Conservation (phyloP, 2,329 filamentous ascomycete genomes). For the Venturiaceae sp. region DNA sequence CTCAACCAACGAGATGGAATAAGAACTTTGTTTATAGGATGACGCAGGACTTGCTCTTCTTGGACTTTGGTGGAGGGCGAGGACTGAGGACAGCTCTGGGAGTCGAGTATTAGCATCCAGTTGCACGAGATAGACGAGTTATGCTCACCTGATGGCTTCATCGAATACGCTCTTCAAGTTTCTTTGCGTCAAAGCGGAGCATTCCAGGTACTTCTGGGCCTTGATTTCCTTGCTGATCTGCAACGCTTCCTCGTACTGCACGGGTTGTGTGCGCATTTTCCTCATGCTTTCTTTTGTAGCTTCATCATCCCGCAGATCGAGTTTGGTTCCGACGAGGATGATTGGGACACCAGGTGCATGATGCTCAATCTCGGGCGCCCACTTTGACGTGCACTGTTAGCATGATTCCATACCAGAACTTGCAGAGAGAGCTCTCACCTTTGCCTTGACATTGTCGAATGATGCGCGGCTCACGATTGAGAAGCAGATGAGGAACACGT, state of each 20-base stretch:
- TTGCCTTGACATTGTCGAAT: slow-evolving; percentile 98
- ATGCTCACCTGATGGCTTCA: slow-evolving; percentile 82
- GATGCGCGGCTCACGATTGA: slow-evolving; percentile 96
- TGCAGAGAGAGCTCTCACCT: slow-evolving; percentile 46
- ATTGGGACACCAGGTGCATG: slow-evolving; percentile 93
- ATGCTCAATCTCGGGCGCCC: slow-evolving; percentile 95
- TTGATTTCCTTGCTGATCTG: slow-evolving; percentile 86
- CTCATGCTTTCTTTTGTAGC: slow-evolving; percentile 72
- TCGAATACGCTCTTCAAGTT: slow-evolving; percentile 99
- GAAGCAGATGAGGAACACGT: slow-evolving; percentile 97
- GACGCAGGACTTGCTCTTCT: slow-evolving; percentile 20
- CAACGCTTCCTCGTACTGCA: slow-evolving; percentile 86
- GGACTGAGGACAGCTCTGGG: slow-evolving; percentile 30
- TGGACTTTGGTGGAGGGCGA: slow-evolving; percentile 19
- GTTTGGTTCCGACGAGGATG: slow-evolving; percentile 93
- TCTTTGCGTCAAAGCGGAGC: slow-evolving; percentile 90
- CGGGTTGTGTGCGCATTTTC: slow-evolving; percentile 93
- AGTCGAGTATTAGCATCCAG: not conserved
- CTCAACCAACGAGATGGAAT: not conserved
- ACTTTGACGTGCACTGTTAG: slow-evolving; percentile 43
- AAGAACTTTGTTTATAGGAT: slow-evolving; percentile 16
- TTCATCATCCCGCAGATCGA: slow-evolving; percentile 86
- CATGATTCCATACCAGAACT: not conserved
- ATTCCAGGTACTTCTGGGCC: slow-evolving; percentile 96
- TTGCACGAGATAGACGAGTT: not conserved